These are phyloP conservation scores for Aspergillus alliaceus DNA, from an alignment of 2,329 filamentous ascomycete genomes.

Conservation along the genomic window DNA sequence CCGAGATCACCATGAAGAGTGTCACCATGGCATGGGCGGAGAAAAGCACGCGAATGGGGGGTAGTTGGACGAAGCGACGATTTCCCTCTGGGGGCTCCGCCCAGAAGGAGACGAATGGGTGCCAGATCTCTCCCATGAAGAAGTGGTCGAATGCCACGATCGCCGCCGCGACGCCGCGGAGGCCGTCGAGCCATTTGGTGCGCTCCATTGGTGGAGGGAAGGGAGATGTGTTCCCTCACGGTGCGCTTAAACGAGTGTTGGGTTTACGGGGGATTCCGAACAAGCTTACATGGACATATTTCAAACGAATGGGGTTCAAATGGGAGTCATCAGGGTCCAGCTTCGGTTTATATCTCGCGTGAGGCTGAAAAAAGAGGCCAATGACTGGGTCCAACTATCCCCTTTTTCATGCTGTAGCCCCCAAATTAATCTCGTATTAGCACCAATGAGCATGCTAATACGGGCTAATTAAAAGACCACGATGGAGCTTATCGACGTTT, in stretches of 20 bases:
- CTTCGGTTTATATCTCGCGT: not conserved
- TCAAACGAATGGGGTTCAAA: not conserved
- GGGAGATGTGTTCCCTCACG: not conserved
- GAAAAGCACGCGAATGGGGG: slow-evolving; percentile 39
- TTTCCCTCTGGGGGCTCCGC: slow-evolving; percentile 18
- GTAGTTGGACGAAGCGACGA: slow-evolving; percentile 32
- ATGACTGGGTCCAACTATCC: not conserved
- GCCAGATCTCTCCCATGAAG: slow-evolving; percentile 22
- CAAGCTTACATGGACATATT: not conserved
- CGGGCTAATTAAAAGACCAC: not conserved
- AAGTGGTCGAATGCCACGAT: slow-evolving; percentile 27
- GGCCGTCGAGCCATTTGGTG: slow-evolving; percentile 26
- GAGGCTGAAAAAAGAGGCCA: not conserved
- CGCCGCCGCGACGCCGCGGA: slow-evolving; percentile 26
- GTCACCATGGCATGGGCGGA: slow-evolving; percentile 48
- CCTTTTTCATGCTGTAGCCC: not conserved
- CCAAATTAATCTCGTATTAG: not conserved
- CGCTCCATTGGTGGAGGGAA: slow-evolving; percentile 12
- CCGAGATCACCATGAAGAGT: slow-evolving; percentile 59
- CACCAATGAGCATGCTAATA: not conserved
- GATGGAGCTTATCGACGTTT: not conserved
- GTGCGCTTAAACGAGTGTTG: not conserved
- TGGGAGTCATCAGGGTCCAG: not conserved
- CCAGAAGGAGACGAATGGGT: slow-evolving; percentile 23
- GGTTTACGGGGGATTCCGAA: not conserved